Conservation (phyloP, 1,284 basidiomycete species). For the Singerocomus rubriflavus region DNA sequence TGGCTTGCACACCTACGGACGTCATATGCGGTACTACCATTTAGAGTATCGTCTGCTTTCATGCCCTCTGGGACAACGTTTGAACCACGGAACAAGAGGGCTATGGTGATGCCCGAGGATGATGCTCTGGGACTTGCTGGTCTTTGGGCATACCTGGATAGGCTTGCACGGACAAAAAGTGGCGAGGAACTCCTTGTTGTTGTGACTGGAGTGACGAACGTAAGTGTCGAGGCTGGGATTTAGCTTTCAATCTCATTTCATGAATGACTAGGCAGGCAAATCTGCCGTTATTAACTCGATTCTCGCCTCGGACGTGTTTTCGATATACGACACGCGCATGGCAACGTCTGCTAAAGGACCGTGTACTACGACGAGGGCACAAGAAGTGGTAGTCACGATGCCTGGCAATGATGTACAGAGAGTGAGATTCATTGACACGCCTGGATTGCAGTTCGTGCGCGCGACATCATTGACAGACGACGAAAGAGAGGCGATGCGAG, state of each 20-base stretch:
- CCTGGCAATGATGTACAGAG: constrained; percentile 36
- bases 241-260: constrained; percentile 8
- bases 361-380: constrained; percentile 68
- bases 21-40: constrained; percentile 73
- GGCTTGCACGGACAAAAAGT: constrained; percentile 46
- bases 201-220: constrained; percentile 75
- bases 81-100: constrained; percentile 29
- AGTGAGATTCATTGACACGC: constrained; percentile 78
- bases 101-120: constrained; percentile 41
- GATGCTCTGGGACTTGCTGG: constrained; percentile 60
- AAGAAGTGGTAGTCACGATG: constrained; percentile 55
- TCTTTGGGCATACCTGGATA: constrained; percentile 44
- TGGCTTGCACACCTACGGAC: constrained; percentile 75
- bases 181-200: constrained; percentile 56
- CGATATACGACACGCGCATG: constrained; percentile 60
- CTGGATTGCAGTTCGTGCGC: constrained; percentile 67
- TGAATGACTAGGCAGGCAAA: constrained; percentile 62
- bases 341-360: constrained; percentile 52
- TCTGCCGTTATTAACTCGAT: constrained; percentile 81
- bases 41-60: constrained; percentile 75
- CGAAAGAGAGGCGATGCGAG: constrained; percentile 42
- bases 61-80: constrained; percentile 41
- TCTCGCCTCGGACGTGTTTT: constrained; percentile 47
- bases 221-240: constrained; percentile 35
- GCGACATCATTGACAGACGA: constrained; percentile 42